Evolutionary conservation across 2,329 filamentous ascomycete genomes (phyloP).

Genomic region (Penicillium sp.): DNA sequence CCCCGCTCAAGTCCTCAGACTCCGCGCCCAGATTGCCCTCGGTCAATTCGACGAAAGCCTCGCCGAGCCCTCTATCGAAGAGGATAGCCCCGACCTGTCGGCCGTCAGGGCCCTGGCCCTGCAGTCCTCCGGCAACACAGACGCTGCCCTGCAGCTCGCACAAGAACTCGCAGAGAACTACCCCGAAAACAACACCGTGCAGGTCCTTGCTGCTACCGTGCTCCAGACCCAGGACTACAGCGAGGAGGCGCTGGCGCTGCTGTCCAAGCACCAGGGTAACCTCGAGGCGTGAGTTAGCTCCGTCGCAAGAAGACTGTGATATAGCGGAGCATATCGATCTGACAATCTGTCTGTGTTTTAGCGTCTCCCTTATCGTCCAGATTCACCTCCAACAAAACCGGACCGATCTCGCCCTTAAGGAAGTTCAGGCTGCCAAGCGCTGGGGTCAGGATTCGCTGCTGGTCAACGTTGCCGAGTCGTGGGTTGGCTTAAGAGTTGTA

Average conservation of each 20-base stretch:
- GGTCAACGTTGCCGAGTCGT: conserved; percentile 92
- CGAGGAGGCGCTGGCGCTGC: conserved; percentile 79
- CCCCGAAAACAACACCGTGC: conserved; percentile 74
- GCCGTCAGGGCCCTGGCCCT: conserved; percentile 77
- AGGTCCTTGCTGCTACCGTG: conserved; percentile 78
- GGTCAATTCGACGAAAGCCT: conserved; percentile 74
- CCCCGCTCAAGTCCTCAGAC: conserved; percentile 72
- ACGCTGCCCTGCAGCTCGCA: conserved; percentile 62
- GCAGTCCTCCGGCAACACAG: conserved; percentile 59
- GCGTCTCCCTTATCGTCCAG: conserved; percentile 84
- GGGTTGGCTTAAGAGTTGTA: conserved; percentile 87
- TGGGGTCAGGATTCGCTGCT: conserved; percentile 95
- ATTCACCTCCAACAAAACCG: conserved; percentile 91
- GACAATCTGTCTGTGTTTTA: conserved; percentile 20
- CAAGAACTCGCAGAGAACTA: conserved; percentile 67
- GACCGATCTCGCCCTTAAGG: conserved; percentile 84
- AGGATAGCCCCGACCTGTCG: conserved; percentile 68
- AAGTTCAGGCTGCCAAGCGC: conserved; percentile 79
- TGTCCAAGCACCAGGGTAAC: conserved; percentile 82
- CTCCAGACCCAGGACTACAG: conserved; percentile 75
- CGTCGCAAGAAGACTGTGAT: neutral
- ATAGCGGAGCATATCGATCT: conserved; percentile 1
- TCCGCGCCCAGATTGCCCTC: conserved; percentile 79
- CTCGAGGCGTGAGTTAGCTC: conserved; percentile 65
- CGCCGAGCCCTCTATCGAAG: conserved; percentile 63